Base-by-base conservation (phyloP, 2,329 filamentous ascomycete species). In the Xylaria polymorpha region DNA sequence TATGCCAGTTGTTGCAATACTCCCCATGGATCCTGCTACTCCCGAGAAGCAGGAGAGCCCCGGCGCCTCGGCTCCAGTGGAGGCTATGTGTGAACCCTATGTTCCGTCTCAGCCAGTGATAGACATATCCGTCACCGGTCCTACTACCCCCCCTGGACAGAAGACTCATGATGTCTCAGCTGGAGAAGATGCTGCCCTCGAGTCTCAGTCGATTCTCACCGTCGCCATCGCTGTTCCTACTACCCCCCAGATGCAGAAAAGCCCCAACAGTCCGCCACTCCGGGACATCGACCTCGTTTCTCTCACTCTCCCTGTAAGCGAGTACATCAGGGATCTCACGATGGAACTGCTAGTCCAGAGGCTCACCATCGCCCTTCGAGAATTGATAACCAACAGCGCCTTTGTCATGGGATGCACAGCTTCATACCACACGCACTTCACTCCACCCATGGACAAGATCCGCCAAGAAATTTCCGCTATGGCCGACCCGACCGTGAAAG, bases 1-100 rank as follows among this genome's bases (percentile, higher is more conserved):
- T 50, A 22, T n/a, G 44, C 44, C 9, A 48, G 44, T 29, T 25
- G 10, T 18, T 50, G 6, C 22, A 29, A 8, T 4, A 20, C n/a
- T 9, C 9, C 20, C 6, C n/a, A 56, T 39, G 51, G 51, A 43
- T 3, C 37, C 37, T 43, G 22, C 20, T 14, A 43, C 37, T n/a
- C 55, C 55, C 55, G 12, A 58, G 9, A 29, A 58, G 15, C 25
- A 35, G 7, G 10, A 35, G 50, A 32, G 50, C 50, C 50, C 50
- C 32, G 50, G 50, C 15, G 25, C 3, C 50, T 32, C 25, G 8
- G 29, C 15, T 53, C 50, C 50, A 35, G 50, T n/a, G 8, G 50
- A 53, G n/a, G 25, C 15, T 53, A 10, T 7, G 15, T 1, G 14
- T 9, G 25, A 53, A 32, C 2, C 25, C 25, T 1, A 29, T 32